A percentile compares a stretch with the other conserved stretches of the same genome.
phyloP scores from a whole-genome alignment of 768 basidiomycete genomes.

The Podaxis carcinomalis region DNA sequence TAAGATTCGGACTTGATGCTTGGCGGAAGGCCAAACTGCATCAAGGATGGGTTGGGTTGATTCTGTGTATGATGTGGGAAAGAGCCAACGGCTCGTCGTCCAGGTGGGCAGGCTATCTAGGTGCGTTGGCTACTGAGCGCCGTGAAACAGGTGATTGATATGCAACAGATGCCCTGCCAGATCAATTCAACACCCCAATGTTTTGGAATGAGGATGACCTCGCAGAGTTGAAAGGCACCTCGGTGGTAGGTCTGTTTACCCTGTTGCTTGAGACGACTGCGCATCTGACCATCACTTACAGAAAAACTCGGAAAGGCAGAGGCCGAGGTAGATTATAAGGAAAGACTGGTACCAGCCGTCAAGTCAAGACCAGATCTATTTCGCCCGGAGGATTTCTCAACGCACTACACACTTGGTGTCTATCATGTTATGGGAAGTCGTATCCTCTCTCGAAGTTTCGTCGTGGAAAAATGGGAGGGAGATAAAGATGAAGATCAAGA shows the following conservation, averaged over 20 bases:
- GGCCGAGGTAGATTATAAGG: constrained; percentile 68
- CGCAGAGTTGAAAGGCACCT: constrained; percentile 72
- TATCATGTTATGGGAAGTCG: constrained; percentile 91
- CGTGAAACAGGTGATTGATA: not conserved
- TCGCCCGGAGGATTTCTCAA: constrained; percentile 34
- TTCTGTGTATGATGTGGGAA: constrained; percentile 97
- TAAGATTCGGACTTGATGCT: constrained; percentile 49
- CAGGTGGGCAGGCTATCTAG: constrained; percentile 69
- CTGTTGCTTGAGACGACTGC: not conserved
- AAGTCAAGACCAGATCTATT: constrained; percentile 72
- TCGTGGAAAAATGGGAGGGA: constrained; percentile 57
- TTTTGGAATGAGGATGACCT: constrained; percentile 83
- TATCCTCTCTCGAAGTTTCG: constrained; percentile 91
- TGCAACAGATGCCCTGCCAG: constrained; percentile 61
- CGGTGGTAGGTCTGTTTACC: constrained; percentile 72
- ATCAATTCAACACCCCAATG: constrained; percentile 84
- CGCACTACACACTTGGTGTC: constrained; percentile 60
- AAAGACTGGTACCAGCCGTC: constrained; percentile 68
- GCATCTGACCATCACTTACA: constrained; percentile 24
- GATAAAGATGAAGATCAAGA: constrained; percentile 26
- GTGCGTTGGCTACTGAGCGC: constrained; percentile 33
- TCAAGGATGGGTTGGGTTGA: constrained; percentile 81
- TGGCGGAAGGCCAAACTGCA: constrained; percentile 64
- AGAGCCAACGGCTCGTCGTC: constrained; percentile 56
- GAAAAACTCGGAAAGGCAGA: constrained; percentile 86